Base-by-base conservation (phyloP, 2,329 filamentous ascomycete genomes). In the Monascus ruber region DNA sequence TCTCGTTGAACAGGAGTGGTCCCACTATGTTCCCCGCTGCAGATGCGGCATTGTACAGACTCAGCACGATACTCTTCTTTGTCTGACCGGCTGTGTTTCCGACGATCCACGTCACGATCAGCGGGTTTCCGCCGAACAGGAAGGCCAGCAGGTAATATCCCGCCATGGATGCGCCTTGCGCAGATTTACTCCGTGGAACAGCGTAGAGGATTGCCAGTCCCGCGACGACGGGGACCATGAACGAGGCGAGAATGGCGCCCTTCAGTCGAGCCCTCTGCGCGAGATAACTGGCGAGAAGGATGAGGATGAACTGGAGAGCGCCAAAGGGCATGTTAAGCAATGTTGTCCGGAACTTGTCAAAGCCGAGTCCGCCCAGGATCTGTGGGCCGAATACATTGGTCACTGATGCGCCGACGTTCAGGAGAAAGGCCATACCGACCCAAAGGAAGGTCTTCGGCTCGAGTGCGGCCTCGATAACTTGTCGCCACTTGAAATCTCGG, bases 251-350 rank as follows among this genome's bases (percentile, higher is more conserved):
- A 11, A 81, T 61, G 3, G 59, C 59, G 0, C 70, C 73, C 59
- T 84, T 84, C 47, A 74, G 52, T 1, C 69, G 69, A 28, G 71
- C 70, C 8, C 68, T 72, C 40, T 76, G 71, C 0, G 76, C 76
- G 0, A 77, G 65, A 46, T 69, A 81, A 0, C 77, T 77, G 0
- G 71, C 66, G 5, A 73, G 53, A 2, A 83, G 56, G 41, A 83
- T 79, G 35, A 79, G 62, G 6, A 77, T 51, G 27, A 74, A 64
- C 53, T 83, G 79, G 5, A 81, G 55, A 0, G 69, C 71, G 1
- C 79, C 79, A 43, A 82, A 82, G 0, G 79, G 79, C 46, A 83
- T 82, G 52, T 79, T 82, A 11, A 83, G 66, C 4, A 83, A 60
- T 4, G 72, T 76, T 0, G 76, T 74, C 2, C 50, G 63, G 55